These are phyloP conservation scores for Plasmodium yoelii DNA, from an alignment of 169 alveolate species.

Conservation along the genomic window DNA sequence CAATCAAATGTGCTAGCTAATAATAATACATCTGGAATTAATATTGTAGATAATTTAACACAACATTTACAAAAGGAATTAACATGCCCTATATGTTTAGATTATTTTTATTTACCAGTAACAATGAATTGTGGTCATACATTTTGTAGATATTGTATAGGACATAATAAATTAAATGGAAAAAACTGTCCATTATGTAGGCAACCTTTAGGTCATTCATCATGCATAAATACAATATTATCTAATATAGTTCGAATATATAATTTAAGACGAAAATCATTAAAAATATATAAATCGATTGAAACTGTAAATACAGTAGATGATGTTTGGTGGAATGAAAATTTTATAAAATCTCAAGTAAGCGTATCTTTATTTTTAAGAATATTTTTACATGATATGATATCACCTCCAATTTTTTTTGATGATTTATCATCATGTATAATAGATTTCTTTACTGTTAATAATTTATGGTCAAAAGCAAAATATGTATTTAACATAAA, in stretches of 20 bases:
- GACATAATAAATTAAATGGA: slow-evolving; percentile 84
- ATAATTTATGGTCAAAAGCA: slow-evolving; percentile 81
- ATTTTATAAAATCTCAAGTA: slow-evolving; percentile 84
- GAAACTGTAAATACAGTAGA: slow-evolving; percentile 72
- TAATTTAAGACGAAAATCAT: slow-evolving; percentile 78
- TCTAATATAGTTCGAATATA: slow-evolving; percentile 85
- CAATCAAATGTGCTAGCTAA: background rate
- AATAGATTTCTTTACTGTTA: slow-evolving; percentile 80
- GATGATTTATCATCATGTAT: slow-evolving; percentile 87
- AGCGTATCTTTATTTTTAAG: slow-evolving; percentile 84
- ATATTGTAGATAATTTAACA: slow-evolving; percentile 13
- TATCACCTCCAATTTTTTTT: slow-evolving; percentile 84
- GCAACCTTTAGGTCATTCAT: slow-evolving; percentile 86
- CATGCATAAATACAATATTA: slow-evolving; percentile 87
- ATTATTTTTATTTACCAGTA: slow-evolving; percentile 89
- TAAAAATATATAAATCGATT: slow-evolving; percentile 40
- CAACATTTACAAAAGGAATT: slow-evolving; percentile 83
- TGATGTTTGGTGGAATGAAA: slow-evolving; percentile 87
- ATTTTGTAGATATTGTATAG: slow-evolving; percentile 92
- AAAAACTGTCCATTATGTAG: slow-evolving; percentile 91
- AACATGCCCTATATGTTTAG: slow-evolving; percentile 92
- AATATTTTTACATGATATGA: slow-evolving; percentile 82
- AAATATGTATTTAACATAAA: slow-evolving; percentile 85
- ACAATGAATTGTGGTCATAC: slow-evolving; percentile 93
- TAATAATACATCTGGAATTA: background rate